phyloP scores from a whole-genome alignment of 164 flowering plant species.

The Chloranthus sessilifolius region DNA sequence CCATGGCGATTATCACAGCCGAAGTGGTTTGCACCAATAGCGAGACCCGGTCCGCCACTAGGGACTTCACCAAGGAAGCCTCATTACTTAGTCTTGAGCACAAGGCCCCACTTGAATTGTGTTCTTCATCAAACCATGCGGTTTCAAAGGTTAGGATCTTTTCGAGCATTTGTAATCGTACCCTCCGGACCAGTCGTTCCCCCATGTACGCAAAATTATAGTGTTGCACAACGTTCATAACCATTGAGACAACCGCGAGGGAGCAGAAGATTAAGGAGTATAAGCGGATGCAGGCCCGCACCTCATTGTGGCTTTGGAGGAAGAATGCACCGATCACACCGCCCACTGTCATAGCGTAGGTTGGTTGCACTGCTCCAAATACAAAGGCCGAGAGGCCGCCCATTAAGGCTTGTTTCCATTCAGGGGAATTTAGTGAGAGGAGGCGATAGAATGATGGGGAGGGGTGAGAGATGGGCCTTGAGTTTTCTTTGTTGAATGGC shows the following conservation, averaged over 20 bases:
- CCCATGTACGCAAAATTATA: conserved; percentile 85
- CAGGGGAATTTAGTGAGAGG: conserved; percentile 52
- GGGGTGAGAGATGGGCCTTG: conserved; percentile 20
- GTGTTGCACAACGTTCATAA: conserved; percentile 61
- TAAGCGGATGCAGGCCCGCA: conserved; percentile 46
- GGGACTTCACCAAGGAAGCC: conserved; percentile 75
- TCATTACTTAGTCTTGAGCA: conserved; percentile 72
- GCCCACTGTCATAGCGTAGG: conserved; percentile 80
- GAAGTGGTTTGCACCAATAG: conserved; percentile 69
- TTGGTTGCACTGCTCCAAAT: conserved; percentile 76
- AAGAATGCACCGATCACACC: conserved; percentile 82
- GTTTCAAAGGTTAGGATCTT: conserved; percentile 75
- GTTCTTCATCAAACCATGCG: conserved; percentile 88
- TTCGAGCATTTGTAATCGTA: conserved; percentile 63
- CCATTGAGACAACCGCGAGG: conserved; percentile 52
- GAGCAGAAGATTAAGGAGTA: conserved; percentile 54
- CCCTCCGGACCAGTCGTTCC: conserved; percentile 60
- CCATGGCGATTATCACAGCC: conserved; percentile 63
- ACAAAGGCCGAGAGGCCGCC: conserved; percentile 68
- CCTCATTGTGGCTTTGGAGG: conserved; percentile 46
- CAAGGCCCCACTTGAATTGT: conserved; percentile 68
- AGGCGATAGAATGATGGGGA: conserved; percentile 69
- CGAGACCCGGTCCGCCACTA: conserved; percentile 74
- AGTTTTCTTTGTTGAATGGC: conserved; percentile 22
- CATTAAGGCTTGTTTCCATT: conserved; percentile 67